Conservation (phyloP, 768 basidiomycete species). For the Suillus variegatus region DNA sequence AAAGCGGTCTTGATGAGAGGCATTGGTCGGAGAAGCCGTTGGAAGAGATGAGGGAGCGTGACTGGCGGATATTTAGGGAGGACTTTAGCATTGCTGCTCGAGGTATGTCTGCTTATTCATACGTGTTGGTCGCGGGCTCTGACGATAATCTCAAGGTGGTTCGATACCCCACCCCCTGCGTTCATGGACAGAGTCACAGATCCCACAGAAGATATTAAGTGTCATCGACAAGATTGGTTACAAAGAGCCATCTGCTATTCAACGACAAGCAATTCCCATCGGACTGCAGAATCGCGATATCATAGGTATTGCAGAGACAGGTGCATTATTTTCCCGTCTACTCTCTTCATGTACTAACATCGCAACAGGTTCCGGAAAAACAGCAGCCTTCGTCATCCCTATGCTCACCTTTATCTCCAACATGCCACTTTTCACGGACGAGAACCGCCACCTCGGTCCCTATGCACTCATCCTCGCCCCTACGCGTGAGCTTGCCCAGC, state of each 20-base stretch:
- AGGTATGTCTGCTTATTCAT: slow-evolving; percentile 46
- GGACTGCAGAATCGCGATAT: slow-evolving; percentile 95
- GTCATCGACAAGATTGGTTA: slow-evolving; percentile 93
- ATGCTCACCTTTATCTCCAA: slow-evolving; percentile 94
- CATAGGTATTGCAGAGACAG: slow-evolving; percentile 98
- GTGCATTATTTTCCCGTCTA: slow-evolving; percentile 41
- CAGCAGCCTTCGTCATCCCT: slow-evolving; percentile 97
- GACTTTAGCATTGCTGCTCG: slow-evolving; percentile 96
- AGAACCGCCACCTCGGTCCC: slow-evolving; percentile 91
- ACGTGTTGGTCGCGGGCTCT: slow-evolving; percentile 1
- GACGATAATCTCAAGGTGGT: slow-evolving; percentile 58
- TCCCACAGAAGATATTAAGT: slow-evolving; percentile 75
- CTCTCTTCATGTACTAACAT: slow-evolving; percentile 8
- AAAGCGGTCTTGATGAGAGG: slow-evolving; percentile 85
- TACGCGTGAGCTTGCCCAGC: slow-evolving; percentile 98
- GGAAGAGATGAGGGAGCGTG: slow-evolving; percentile 90
- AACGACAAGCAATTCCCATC: slow-evolving; percentile 98
- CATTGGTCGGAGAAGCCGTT: slow-evolving; percentile 98
- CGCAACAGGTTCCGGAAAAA: slow-evolving; percentile 90
- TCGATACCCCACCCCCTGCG: slow-evolving; percentile 92
- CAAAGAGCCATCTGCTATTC: slow-evolving; percentile 96
- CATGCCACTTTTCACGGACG: slow-evolving; percentile 85
- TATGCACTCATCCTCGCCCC: slow-evolving; percentile 93
- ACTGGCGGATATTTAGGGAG: slow-evolving; percentile 99
- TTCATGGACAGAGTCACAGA: slow-evolving; percentile 87